These are phyloP conservation scores for Sphaerulina populicola DNA, from an alignment of 2,329 filamentous ascomycete genomes.

Conservation along the genomic window DNA sequence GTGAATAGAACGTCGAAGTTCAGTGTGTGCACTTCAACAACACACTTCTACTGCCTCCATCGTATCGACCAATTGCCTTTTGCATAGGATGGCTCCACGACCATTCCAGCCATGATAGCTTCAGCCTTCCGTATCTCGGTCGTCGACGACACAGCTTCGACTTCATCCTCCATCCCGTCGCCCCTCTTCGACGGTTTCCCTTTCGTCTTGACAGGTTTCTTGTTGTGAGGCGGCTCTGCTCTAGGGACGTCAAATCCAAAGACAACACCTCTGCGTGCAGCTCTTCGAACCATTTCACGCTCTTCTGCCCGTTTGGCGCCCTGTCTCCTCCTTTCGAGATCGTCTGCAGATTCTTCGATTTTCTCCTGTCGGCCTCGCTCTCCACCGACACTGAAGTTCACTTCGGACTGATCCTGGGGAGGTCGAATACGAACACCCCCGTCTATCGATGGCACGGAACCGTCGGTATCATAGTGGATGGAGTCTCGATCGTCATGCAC, in stretches of 20 bases:
- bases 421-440: conserved; percentile 30
- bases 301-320: conserved; percentile 44
- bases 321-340: conserved; percentile 43
- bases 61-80: conserved; percentile 54
- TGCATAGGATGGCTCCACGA: conserved; percentile 53
- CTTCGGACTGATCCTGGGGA: conserved; percentile 41
- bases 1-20: not conserved
- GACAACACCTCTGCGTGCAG: conserved; percentile 52
- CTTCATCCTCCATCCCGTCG: conserved; percentile 19
- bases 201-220: conserved; percentile 13
- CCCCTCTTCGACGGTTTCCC: conserved; percentile 15
- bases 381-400: conserved; percentile 49
- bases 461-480: conserved; percentile 7
- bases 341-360: conserved; percentile 46
- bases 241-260: conserved; percentile 42
- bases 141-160: conserved; percentile 11
- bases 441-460: conserved; percentile 10
- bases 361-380: conserved; percentile 49
- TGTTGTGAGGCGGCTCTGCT: conserved; percentile 11
- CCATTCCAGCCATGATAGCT: conserved; percentile 50
- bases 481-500: conserved; percentile 17
- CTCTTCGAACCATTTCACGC: conserved; percentile 54
- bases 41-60: conserved; percentile 38
- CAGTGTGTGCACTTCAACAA: not conserved
- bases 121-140: conserved; percentile 44